phyloP scores from a whole-genome alignment of 805 yeast genomes.

The Saccharomycopsis microspora region DNA sequence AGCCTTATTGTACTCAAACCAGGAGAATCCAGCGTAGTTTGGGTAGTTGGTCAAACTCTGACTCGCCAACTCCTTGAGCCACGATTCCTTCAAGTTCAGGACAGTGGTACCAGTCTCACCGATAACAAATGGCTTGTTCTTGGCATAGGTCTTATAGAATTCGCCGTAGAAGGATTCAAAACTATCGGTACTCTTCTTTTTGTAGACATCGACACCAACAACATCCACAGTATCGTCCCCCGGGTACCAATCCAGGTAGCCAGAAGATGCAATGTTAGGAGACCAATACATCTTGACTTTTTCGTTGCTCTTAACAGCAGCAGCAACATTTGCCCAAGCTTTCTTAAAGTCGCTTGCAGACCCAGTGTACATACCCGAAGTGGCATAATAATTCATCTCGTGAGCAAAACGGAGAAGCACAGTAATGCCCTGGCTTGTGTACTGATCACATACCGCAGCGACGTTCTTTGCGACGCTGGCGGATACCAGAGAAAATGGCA shows the following conservation, averaged over 20 bases:
- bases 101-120: slow-evolving; percentile 7
- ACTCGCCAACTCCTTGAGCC: background rate
- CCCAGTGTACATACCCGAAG: slow-evolving; percentile 1
- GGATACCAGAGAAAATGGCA: background rate
- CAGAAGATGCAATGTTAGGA: background rate
- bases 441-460: slow-evolving; percentile 1
- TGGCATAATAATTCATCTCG: slow-evolving; percentile 5
- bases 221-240: slow-evolving; percentile 8
- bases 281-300: slow-evolving; percentile 6
- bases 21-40: slow-evolving; percentile 3
- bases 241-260: slow-evolving; percentile 2
- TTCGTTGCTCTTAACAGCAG: slow-evolving; percentile 4
- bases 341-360: background rate
- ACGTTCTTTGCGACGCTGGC: background rate
- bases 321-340: slow-evolving; percentile 3
- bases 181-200: background rate
- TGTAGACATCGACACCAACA: slow-evolving; percentile 8
- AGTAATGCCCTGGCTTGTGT: slow-evolving; percentile 6
- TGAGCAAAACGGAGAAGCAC: slow-evolving; percentile 8
- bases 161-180: slow-evolving; percentile 1
- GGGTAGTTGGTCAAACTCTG: background rate
- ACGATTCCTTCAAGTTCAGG: background rate
- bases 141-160: slow-evolving; percentile 1
- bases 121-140: slow-evolving; percentile 3
- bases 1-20: slow-evolving; percentile 9